Conservation (phyloP, 495 filamentous ascomycete species). For the Penicillium riverlandense region DNA sequence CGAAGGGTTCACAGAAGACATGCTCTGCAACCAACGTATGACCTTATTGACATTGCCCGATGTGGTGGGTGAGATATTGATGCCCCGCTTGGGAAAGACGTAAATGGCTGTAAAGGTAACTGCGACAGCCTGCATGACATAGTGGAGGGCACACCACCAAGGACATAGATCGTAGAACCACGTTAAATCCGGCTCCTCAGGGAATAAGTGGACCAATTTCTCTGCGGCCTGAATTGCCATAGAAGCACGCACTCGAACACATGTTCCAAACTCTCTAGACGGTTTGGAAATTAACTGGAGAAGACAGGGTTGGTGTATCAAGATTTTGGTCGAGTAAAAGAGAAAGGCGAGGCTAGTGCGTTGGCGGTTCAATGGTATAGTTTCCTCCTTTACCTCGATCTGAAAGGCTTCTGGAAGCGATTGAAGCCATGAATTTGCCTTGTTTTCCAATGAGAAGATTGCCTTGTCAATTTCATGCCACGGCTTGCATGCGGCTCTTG, state of each 20-base stretch:
- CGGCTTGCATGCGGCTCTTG: no score
- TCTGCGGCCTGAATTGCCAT: conserved; percentile 42
- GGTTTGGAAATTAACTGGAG: conserved; percentile 32
- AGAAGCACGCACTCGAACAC: conserved; percentile 38
- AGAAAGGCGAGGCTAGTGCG: conserved; percentile 35
- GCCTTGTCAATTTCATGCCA: no score
- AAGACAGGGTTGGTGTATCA: conserved; percentile 52
- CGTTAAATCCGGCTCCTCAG: conserved; percentile 19
- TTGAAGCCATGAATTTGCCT: conserved; percentile 41
- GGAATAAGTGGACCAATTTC: conserved; percentile 42
- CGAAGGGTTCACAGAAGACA: no score
- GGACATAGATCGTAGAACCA: conserved; percentile 40
- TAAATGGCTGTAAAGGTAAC: conserved; percentile 49
- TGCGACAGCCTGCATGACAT: conserved; percentile 47
- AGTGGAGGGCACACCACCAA: conserved; percentile 55
- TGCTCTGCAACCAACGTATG: no score
- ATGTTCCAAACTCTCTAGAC: conserved; percentile 8
- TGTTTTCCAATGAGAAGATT: conserved; percentile 32
- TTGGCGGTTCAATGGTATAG: conserved; percentile 13
- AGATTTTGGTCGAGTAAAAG: conserved; percentile 47
- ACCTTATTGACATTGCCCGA: no score
- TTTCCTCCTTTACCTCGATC: conserved; percentile 20
- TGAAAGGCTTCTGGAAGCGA: conserved; percentile 39
- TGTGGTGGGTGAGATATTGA: no score
- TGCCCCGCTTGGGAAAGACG: no score